phyloP scores from a whole-genome alignment of 2,329 filamentous ascomycete genomes.

The Thermoascus crustaceus region DNA sequence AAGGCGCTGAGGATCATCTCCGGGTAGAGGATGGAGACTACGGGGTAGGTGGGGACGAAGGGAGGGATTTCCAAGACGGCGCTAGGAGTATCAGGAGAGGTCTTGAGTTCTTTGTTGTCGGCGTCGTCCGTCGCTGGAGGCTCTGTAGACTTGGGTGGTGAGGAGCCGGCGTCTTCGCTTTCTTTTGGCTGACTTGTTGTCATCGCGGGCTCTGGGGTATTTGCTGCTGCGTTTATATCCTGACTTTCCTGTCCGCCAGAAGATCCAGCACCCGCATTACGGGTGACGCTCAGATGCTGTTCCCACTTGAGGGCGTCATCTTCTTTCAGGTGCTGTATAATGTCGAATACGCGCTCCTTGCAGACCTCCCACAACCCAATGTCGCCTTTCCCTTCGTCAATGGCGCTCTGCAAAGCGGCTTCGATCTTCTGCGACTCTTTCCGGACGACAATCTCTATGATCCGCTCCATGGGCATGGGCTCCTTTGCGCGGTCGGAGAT shows the following conservation, averaged over 20 bases:
- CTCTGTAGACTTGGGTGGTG: background rate
- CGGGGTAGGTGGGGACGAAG: constrained; percentile 20
- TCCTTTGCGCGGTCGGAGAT: constrained; percentile 9
- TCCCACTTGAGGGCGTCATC: too few relatives aligned
- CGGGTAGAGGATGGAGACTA: constrained; percentile 34
- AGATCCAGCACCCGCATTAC: too few relatives aligned
- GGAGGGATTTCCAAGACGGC: constrained; percentile 29
- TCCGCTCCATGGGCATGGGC: constrained; percentile 13
- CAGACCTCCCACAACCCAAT: constrained; percentile 32
- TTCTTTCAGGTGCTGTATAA: constrained; percentile 22
- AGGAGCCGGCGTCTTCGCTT: constrained; percentile 1
- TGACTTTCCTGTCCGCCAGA: too few relatives aligned
- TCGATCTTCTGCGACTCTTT: constrained; percentile 26
- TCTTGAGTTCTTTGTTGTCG: background rate
- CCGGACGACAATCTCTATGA: constrained; percentile 20
- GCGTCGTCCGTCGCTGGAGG: background rate
- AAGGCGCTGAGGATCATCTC: constrained; percentile 34
- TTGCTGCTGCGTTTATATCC: too few relatives aligned
- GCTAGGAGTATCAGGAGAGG: constrained; percentile 6
- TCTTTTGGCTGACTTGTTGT: background rate
- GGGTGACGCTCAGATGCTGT: too few relatives aligned
- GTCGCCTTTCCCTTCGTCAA: constrained; percentile 24
- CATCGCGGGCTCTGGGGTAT: too few relatives aligned
- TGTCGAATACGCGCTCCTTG: constrained; percentile 31
- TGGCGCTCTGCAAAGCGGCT: constrained; percentile 19